Evolutionary conservation across 129 eudicot genomes (phyloP), one percentile per base, ranked within the genome.

Genomic region (Erigeron canadensis): DNA sequence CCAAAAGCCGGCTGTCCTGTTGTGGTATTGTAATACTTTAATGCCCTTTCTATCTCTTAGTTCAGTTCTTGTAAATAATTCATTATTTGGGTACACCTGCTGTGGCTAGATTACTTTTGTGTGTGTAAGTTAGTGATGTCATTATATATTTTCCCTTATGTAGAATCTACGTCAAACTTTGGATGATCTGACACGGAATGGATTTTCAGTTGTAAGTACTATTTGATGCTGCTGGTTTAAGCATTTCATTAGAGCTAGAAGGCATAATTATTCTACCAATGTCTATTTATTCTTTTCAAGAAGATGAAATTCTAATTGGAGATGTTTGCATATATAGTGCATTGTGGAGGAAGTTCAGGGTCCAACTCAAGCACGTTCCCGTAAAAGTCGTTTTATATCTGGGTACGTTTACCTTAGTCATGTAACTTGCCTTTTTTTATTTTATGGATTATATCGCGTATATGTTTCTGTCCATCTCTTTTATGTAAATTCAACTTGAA

Each of bases 261-360:
- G 61, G 44, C 69, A 65, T 66, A 42, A 11, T 40, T 47, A 48
- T 37, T 1, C 47, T 62, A 18, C 34, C 63, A 37, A 74, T 44
- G 21, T 73, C 63, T 53, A 73, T 57, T 50, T 51, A 66, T 41
- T 21, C 50, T 37, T 53, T 59, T 8, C 60, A 70, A 59, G 19
- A 64, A 70, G 34, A 59, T 37, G 70, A 8, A 9, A 13, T 57
- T 16, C 69, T 58, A 57, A 19, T 48, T 42, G n/a, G 43, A 11
- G 17, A 57, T 22, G 28, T 23, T 61, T 75, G 69, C 75, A 22
- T 50, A 70, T 79, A 77, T 67, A 94, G 99, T 90, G 97, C 81
- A 85, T 90, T 55, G 97, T 90, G 75, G 99, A 95, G 85, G 99
- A 95, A 95, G 83, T 95, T 72, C 99, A 90, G 82, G 97, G 96